Percentiles rank a stretch among this genome's conserved stretches.
Evolutionary conservation across 345 rosid genomes (phyloP).

Genomic region (Salix udensis): DNA sequence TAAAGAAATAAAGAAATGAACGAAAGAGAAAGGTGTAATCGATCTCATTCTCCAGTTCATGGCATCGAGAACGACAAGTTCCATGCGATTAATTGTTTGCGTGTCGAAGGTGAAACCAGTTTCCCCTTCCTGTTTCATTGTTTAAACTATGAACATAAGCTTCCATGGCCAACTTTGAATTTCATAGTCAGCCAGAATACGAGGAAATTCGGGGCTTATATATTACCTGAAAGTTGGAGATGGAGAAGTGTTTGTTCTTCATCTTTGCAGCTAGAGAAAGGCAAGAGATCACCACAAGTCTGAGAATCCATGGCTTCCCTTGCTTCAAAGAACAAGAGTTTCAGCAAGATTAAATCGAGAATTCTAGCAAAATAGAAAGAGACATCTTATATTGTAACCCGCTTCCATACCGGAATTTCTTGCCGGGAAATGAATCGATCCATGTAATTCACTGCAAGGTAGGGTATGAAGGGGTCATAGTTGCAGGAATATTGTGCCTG

Average conservation of each 20-base stretch:
- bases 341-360: neutral
- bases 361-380: neutral
- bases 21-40: slow-evolving; percentile 61
- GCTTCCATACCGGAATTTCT: slow-evolving; percentile 32
- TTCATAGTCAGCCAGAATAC: neutral
- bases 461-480: slow-evolving; percentile 28
- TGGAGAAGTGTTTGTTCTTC: slow-evolving; percentile 30
- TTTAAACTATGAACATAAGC: neutral
- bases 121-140: slow-evolving; percentile 34
- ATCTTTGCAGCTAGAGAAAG: slow-evolving; percentile 49
- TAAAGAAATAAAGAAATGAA: slow-evolving; percentile 43
- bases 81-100: slow-evolving; percentile 48
- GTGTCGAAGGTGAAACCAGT: slow-evolving; percentile 35
- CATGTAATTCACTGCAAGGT: slow-evolving; percentile 51
- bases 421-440: slow-evolving; percentile 45
- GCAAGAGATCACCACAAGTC: slow-evolving; percentile 40
- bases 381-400: neutral
- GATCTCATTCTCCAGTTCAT: slow-evolving; percentile 73
- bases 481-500: slow-evolving; percentile 29
- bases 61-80: slow-evolving; percentile 48
- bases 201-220: neutral
- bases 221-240: slow-evolving; percentile 36
- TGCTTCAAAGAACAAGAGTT: slow-evolving; percentile 25
- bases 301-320: slow-evolving; percentile 40
- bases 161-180: neutral